Conservation (phyloP, 495 filamentous ascomycete genomes). For the Usnea hakonensis region DNA sequence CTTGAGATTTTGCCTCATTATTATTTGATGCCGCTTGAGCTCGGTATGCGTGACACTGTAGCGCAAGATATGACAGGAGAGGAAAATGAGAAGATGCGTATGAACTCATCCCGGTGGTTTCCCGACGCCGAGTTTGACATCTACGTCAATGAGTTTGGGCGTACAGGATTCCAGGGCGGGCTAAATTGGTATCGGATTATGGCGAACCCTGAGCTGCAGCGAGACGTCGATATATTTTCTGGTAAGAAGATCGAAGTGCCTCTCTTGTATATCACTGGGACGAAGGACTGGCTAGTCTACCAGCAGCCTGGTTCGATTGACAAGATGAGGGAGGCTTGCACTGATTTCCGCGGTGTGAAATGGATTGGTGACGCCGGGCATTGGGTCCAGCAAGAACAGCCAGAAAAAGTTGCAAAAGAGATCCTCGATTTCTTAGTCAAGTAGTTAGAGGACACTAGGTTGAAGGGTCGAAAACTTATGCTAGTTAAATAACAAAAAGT, state of each 20-base stretch:
- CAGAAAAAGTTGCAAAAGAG: conserved; percentile 44
- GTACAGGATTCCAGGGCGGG: conserved; percentile 65
- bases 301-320: conserved; percentile 58
- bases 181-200: conserved; percentile 62
- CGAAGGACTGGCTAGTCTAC: conserved; percentile 58
- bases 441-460: background rate
- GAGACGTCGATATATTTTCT: conserved; percentile 52
- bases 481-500: no score
- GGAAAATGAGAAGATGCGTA: conserved; percentile 23
- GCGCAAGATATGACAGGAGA: conserved; percentile 46
- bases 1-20: conserved; percentile 55
- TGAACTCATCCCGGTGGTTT: conserved; percentile 39
- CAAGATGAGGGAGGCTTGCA: conserved; percentile 44
- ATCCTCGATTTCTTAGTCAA: conserved; percentile 39
- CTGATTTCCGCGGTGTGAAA: conserved; percentile 43
- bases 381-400: conserved; percentile 62
- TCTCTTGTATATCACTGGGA: conserved; percentile 50
- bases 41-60: conserved; percentile 51
- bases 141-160: conserved; percentile 51
- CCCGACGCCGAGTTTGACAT: conserved; percentile 48
- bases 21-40: conserved; percentile 56
- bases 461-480: background rate
- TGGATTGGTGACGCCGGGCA: conserved; percentile 54
- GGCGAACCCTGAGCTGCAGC: conserved; percentile 40
- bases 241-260: conserved; percentile 58